Conservation (phyloP, 202 grass and related monocot species). For the Musa balbisiana region DNA sequence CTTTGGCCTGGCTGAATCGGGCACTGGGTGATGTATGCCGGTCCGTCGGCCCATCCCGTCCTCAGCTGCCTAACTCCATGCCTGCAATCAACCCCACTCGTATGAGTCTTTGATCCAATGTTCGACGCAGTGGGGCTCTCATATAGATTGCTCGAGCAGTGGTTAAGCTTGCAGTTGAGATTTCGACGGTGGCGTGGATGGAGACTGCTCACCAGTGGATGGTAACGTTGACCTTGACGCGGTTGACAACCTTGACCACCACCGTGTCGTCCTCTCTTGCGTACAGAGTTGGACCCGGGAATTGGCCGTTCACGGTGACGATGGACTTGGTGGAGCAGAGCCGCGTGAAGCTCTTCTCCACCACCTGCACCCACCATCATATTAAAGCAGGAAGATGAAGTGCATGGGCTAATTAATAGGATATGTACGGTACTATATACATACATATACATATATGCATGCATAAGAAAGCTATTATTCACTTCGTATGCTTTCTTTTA, state of each 20-base stretch:
- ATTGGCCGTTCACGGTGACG: conserved; percentile 27
- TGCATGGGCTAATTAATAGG: too few species aligned
- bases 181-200: neutral
- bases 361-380: conserved; percentile 5
- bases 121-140: neutral
- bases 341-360: conserved; percentile 15
- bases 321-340: conserved; percentile 33
- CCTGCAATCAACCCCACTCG: conserved; percentile 22
- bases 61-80: conserved; percentile 52
- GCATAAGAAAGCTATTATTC: too few species aligned
- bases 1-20: conserved; percentile 49
- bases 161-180: too few species aligned
- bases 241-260: conserved; percentile 22
- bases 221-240: conserved; percentile 18
- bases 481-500: too few species aligned
- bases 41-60: conserved; percentile 55
- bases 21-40: conserved; percentile 62
- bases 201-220: conserved; percentile 14
- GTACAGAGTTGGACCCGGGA: conserved; percentile 26
- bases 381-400: too few species aligned
- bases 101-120: neutral
- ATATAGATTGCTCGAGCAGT: too few species aligned
- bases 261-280: conserved; percentile 23
- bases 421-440: too few species aligned
- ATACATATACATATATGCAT: too few species aligned